These are phyloP conservation scores for Penicillium robsamsonii DNA, from an alignment of 495 filamentous ascomycete species.

Conservation along the genomic window DNA sequence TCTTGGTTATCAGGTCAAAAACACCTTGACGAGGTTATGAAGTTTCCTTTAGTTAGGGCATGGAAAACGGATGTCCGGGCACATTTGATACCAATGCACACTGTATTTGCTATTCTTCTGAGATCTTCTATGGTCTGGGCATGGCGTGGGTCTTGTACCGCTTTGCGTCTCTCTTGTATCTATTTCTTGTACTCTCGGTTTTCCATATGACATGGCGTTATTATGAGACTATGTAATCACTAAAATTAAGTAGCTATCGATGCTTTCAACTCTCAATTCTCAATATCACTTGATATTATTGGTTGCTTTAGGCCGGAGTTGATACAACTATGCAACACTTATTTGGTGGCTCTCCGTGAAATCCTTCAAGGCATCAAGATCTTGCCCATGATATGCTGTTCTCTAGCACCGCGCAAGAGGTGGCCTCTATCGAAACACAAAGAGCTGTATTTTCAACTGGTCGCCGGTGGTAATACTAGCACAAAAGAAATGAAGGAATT, in stretches of 20 bases:
- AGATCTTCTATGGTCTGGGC: neutral
- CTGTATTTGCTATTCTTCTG: neutral
- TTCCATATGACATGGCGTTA: neutral
- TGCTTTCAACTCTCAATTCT: neutral
- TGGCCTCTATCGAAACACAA: no score
- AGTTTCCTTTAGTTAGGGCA: neutral
- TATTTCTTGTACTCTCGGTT: neutral
- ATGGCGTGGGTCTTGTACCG: neutral
- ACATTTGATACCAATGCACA: constrained; percentile 3
- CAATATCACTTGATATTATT: no score
- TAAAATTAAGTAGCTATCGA: neutral
- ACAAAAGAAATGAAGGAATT: no score
- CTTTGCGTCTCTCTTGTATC: constrained; percentile 1
- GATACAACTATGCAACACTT: no score
- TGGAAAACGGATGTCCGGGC: neutral
- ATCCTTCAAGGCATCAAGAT: no score
- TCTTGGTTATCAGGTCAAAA: constrained; percentile 2
- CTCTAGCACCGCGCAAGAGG: no score
- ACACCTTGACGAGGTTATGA: neutral
- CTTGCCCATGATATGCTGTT: no score
- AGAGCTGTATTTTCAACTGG: no score
- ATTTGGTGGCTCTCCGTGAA: no score
- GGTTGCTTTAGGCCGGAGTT: no score
- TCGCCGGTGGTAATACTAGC: no score
- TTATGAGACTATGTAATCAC: neutral